These are phyloP conservation scores for Sideroxylon spinosum DNA, from an alignment of 179 eudicot genomes.

Conservation along the genomic window DNA sequence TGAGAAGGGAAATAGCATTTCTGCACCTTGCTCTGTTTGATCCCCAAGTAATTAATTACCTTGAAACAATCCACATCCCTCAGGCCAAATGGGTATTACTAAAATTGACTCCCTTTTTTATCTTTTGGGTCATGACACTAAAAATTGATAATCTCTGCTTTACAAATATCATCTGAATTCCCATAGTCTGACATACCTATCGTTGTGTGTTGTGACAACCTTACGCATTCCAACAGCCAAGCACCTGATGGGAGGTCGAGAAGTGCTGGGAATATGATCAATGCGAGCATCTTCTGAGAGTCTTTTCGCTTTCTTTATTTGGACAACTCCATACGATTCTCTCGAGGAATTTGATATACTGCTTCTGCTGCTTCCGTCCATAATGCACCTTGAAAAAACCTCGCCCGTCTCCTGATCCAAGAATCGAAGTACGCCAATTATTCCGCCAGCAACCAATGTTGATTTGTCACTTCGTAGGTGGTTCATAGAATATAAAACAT, in stretches of 20 bases:
- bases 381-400: slow-evolving; percentile 49
- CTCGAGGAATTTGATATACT: slow-evolving; percentile 17
- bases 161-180: slow-evolving; percentile 25
- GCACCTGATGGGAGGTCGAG: slow-evolving; percentile 56
- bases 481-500: slow-evolving; percentile 64
- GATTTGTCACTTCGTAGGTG: slow-evolving; percentile 51
- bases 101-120: no score
- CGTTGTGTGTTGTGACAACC: slow-evolving; percentile 47
- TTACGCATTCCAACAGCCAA: slow-evolving; percentile 64
- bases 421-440: slow-evolving; percentile 70
- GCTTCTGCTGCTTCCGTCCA: slow-evolving; percentile 33
- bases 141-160: background rate
- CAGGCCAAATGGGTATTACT: no score
- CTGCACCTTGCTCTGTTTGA: no score
- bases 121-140: no score
- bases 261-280: slow-evolving; percentile 35
- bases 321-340: slow-evolving; percentile 34
- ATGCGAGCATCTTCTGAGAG: slow-evolving; percentile 42
- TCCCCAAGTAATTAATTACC: no score
- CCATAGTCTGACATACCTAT: slow-evolving; percentile 42
- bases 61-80: no score
- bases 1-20: no score
- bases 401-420: slow-evolving; percentile 64
- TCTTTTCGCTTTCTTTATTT: slow-evolving; percentile 50
- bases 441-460: slow-evolving; percentile 65